phyloP scores from a whole-genome alignment of 768 basidiomycete genomes.

The Fibroporia radiculosa region DNA sequence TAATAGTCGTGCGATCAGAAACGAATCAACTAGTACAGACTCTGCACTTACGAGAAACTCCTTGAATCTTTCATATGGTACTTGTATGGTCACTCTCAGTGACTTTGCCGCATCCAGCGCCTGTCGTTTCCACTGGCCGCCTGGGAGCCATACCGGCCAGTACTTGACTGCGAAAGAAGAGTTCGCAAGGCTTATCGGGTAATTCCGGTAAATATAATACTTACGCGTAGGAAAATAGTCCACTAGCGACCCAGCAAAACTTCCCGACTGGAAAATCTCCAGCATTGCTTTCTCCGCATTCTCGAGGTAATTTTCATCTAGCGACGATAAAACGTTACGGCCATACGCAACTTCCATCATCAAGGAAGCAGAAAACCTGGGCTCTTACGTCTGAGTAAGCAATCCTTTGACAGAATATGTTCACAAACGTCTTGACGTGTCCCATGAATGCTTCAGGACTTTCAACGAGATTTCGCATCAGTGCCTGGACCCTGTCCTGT shows the following conservation, averaged over 20 bases:
- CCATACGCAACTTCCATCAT: slow-evolving; percentile 28
- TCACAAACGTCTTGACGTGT: slow-evolving; percentile 2
- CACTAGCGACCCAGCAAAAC: slow-evolving; percentile 23
- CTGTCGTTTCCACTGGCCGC: neutral
- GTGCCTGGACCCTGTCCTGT: slow-evolving; percentile 5
- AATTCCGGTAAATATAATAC: slow-evolving; percentile 7
- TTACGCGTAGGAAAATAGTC: slow-evolving; percentile 26
- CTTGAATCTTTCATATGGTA: slow-evolving; percentile 13
- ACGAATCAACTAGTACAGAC: neutral
- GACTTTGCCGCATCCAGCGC: slow-evolving; percentile 4
- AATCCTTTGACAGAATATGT: neutral
- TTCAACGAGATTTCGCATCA: slow-evolving; percentile 8
- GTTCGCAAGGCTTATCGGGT: neutral
- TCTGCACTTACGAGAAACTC: slow-evolving; percentile 3
- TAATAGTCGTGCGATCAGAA: neutral
- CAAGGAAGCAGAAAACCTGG: slow-evolving; percentile 22
- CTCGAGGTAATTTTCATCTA: slow-evolving; percentile 22
- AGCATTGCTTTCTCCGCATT: slow-evolving; percentile 12
- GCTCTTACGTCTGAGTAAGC: neutral
- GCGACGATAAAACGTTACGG: slow-evolving; percentile 19
- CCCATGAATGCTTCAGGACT: neutral
- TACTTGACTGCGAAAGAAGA: neutral
- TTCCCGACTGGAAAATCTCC: slow-evolving; percentile 14
- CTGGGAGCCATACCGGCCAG: slow-evolving; percentile 1
- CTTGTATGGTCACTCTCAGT: slow-evolving; percentile 8